Conservation (phyloP, 306 rosid genomes). For the Cicer cuneatum region DNA sequence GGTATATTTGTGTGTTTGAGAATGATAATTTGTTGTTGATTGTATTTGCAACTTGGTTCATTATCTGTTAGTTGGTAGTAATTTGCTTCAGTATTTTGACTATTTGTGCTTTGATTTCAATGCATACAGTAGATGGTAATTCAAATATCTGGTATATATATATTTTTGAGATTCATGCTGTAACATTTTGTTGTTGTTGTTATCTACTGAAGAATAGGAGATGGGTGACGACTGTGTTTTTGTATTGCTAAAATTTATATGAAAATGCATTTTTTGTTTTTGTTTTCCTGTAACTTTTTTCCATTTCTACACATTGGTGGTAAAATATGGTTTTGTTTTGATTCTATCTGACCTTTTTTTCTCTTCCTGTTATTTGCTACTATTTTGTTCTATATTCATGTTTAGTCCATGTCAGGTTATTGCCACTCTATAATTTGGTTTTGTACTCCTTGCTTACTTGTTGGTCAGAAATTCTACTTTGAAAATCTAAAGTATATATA, state of each 20-base stretch:
- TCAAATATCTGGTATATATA: constrained; percentile 2
- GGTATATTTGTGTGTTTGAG: constrained; percentile 52
- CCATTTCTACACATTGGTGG: constrained; percentile 12
- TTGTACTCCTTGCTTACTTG: neutral
- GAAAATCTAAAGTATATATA: neutral
- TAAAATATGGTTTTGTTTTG: constrained; percentile 13
- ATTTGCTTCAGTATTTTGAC: neutral
- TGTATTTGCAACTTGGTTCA: constrained; percentile 20
- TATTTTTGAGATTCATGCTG: constrained; percentile 10
- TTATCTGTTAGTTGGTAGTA: neutral
- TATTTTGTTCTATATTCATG: constrained; percentile 20
- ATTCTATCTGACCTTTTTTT: neutral
- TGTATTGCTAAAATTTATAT: neutral
- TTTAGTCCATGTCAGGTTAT: constrained; percentile 21
- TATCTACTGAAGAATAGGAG: neutral
- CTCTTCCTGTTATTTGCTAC: neutral
- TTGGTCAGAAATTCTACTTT: neutral
- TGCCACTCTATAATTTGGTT: constrained; percentile 14
- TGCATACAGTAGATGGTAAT: neutral
- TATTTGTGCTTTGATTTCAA: constrained; percentile 11
- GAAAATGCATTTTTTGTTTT: neutral
- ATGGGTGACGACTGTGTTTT: constrained; percentile 15
- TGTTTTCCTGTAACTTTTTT: neutral
- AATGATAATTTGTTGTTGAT: constrained; percentile 24
- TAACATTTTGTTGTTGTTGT: constrained; percentile 8